Base-by-base conservation (phyloP, 1,284 basidiomycete genomes). In the Mycosarcoma maydis region DNA sequence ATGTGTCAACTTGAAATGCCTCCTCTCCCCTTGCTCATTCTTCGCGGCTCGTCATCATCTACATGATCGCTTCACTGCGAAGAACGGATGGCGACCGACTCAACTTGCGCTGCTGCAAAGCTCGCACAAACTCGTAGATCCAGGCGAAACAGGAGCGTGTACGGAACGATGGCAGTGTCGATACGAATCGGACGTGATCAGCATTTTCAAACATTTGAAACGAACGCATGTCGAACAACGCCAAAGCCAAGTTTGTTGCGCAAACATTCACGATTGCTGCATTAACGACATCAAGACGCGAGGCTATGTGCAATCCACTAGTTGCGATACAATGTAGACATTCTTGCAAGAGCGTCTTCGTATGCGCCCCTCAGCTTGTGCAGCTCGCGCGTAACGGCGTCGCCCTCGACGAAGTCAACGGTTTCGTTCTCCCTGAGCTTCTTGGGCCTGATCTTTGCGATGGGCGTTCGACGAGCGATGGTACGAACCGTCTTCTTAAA, bases 271-370 rank as follows among this genome's bases (percentile, higher is more conserved):
- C n/a, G n/a, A n/a, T n/a, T n/a, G n/a, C n/a, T n/a, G n/a, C n/a
- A n/a, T n/a, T n/a, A n/a, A n/a, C n/a, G n/a, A n/a, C n/a, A n/a
- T n/a, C n/a, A n/a, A n/a, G n/a, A n/a, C n/a, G n/a, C n/a, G n/a
- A n/a, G n/a, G n/a, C n/a, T n/a, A n/a, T n/a, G n/a, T n/a, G n/a
- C n/a, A n/a, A n/a, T n/a, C n/a, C n/a, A 66, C 55, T 68, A 43
- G 17, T 60, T 59, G 41, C 64, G 55, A 39, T 76, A 76, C 34
- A 72, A 50, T 23, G 44, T 29, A 19, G 74, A 71, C 40, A 73
- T 67, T 30, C 66, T 53, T 19, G 48, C 52, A 19, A 76, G 71
- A 3, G 74, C 72, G 40, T 62, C 65, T 17, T 69, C 67, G 51
- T 76, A 76, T 19, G 47, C 42, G 16, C 50, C 50, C 14, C 50